phyloP scores from a whole-genome alignment of 2,329 filamentous ascomycete species.

The Calonectria pseudoreteaudii region DNA sequence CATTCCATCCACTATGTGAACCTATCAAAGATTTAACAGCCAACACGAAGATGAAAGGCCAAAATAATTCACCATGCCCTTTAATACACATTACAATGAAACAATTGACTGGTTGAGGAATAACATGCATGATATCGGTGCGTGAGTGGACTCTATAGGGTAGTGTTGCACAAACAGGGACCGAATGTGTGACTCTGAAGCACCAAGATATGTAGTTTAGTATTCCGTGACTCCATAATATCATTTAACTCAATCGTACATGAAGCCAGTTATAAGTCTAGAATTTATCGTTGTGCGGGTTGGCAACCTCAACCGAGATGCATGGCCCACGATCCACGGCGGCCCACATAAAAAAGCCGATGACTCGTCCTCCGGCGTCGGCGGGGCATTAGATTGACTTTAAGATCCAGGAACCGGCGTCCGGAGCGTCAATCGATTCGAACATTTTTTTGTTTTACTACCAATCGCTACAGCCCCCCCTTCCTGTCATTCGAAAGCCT shows the following conservation, averaged over 20 bases:
- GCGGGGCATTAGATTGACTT: constrained; percentile 28
- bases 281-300: not conserved
- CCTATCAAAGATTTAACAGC: not conserved
- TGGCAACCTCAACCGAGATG: not conserved
- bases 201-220: not conserved
- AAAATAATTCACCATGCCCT: not conserved
- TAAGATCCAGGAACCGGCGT: constrained; percentile 22
- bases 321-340: not conserved
- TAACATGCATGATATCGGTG: not conserved
- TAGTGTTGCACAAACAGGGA: not conserved
- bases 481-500: not conserved
- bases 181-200: not conserved
- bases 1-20: not conserved
- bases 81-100: not conserved
- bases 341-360: constrained; percentile 37
- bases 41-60: not conserved
- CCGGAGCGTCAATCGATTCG: constrained; percentile 1
- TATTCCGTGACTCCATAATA: not conserved
- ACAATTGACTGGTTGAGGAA: not conserved
- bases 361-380: constrained; percentile 44
- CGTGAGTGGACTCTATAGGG: not conserved
- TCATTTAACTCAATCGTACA: not conserved
- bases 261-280: not conserved
- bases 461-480: not conserved
- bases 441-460: not conserved